A percentile compares a stretch with the other conserved stretches of the same genome.
These are phyloP conservation scores for Camillea tinctor DNA, from an alignment of 2,329 filamentous ascomycete species.

Conservation along the genomic window DNA sequence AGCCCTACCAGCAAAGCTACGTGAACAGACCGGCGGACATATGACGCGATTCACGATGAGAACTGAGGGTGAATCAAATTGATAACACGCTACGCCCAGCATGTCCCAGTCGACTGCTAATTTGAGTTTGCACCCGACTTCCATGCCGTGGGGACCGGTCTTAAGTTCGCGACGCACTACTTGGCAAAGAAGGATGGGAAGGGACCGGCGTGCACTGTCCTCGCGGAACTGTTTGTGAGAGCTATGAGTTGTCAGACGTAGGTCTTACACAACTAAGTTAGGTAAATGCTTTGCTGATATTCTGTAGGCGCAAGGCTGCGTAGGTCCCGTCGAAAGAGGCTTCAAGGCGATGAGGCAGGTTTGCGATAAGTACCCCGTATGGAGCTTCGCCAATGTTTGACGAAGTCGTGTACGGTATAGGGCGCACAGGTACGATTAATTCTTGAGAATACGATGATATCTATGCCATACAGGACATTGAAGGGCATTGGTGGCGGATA, in stretches of 20 bases:
- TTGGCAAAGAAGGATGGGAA: not conserved
- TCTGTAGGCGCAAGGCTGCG: constrained; percentile 46
- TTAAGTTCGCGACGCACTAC: not conserved
- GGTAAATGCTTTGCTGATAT: not conserved
- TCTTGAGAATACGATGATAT: constrained; percentile 62
- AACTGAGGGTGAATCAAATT: too few relatives aligned
- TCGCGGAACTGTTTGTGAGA: not conserved
- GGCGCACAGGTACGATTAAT: constrained; percentile 60
- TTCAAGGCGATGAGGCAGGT: constrained; percentile 27
- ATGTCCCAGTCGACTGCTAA: too few relatives aligned
- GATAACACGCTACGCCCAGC: too few relatives aligned
- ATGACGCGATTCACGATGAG: too few relatives aligned
- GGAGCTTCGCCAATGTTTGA: constrained; percentile 56
- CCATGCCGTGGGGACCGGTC: too few relatives aligned
- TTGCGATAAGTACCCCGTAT: constrained; percentile 54
- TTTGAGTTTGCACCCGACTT: too few relatives aligned
- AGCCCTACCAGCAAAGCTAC: too few relatives aligned
- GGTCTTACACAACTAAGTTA: constrained; percentile 35
- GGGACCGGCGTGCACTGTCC: not conserved
- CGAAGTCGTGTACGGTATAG: constrained; percentile 69
- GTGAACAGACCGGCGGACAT: too few relatives aligned
- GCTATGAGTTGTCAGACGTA: constrained; percentile 31
- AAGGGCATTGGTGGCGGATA: not conserved
- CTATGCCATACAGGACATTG: constrained; percentile 45
- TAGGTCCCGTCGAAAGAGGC: constrained; percentile 17